Percentiles rank a stretch among this genome's conserved stretches.
These are phyloP conservation scores for Pedinophyceae sp. DNA, from an alignment of 139 green algal species.

Conservation along the genomic window DNA sequence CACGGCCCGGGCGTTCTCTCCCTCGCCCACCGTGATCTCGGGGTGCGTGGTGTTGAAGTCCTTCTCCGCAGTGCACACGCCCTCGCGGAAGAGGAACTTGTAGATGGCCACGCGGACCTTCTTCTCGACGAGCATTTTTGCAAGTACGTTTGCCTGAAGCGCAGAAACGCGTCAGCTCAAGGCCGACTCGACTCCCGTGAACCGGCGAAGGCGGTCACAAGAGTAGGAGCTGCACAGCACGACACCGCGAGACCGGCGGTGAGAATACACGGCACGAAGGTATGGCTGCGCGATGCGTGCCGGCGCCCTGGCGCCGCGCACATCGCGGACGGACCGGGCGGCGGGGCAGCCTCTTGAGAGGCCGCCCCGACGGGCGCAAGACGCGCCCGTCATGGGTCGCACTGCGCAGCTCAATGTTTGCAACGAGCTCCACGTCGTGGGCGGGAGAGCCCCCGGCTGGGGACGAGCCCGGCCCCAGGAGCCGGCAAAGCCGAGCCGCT, in stretches of 20 bases:
- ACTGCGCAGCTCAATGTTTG: too few relatives aligned
- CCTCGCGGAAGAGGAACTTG: constrained; percentile 99
- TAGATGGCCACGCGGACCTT: constrained; percentile 96
- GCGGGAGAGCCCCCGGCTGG: too few relatives aligned
- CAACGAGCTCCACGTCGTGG: too few relatives aligned
- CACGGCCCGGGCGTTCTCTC: constrained; percentile 34
- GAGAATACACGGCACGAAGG: not conserved
- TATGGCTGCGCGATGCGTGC: not conserved
- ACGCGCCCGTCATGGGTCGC: too few relatives aligned
- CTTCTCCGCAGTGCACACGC: constrained; percentile 96
- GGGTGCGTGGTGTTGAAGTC: constrained; percentile 95
- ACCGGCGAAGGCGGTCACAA: not conserved
- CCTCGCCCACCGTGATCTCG: constrained; percentile 32
- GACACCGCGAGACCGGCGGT: not conserved
- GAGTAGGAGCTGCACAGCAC: not conserved
- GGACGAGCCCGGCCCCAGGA: too few relatives aligned
- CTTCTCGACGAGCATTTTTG: constrained; percentile 91
- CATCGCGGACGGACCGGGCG: too few relatives aligned
- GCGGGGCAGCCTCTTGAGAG: too few relatives aligned
- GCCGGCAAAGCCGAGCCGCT: too few relatives aligned
- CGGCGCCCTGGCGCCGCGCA: too few relatives aligned
- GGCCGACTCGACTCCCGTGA: constrained; percentile 79
- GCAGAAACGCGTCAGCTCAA: constrained; percentile 69
- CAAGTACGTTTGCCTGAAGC: constrained; percentile 33
- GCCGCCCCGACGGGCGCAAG: too few relatives aligned